Base-by-base conservation (phyloP, 768 basidiomycete species). In the Lepiota subincarnata region DNA sequence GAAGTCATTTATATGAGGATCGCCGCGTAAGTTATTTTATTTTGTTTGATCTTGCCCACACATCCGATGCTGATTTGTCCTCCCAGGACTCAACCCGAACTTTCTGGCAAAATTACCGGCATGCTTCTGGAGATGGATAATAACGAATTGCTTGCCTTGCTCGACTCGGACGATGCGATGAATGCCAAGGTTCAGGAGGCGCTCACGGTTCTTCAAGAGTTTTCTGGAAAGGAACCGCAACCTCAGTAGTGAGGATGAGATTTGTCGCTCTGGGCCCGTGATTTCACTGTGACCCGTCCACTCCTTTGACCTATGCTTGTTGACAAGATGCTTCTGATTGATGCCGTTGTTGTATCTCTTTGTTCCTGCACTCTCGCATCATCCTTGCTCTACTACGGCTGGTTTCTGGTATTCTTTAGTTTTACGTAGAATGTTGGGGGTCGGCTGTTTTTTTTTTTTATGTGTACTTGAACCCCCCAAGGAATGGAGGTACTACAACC, bases 101-200 rank as follows among this genome's bases (percentile, higher is more conserved):
- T 97, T 66, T 94, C 97, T 59, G 97, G 97, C 57, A 98, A 98
- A 81, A 97, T 98, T 70, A 98, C 95, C 40, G 95, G 93, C 52
- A 98, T 98, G 95, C 78, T 98, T 65, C 83, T 98, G 59, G 95
- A 99, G 83, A 98, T 99, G 96, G 95, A 98, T 70, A 96, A 96
- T 73, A 66, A 79, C 44, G 97, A 98, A 72, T 79, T 99, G 47
- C 74, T 98, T 24, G 87, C 91, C 72, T 82, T 99, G 46, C 73
- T 98, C 62, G 93, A 96, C 56, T 74, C 83, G 50, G 73, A 76
- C 18, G 91, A 92, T 8, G 83, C 94, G 39, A 83, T 99, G 79
- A 82, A 82, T 64, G 74, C 78, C 71, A 99, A 99, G 80, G 89
- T 97, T 59, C 83, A 81, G 55, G 96, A 98, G 77, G 96, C 96